These are phyloP conservation scores for Annulohypoxylon moriforme DNA, from an alignment of 495 filamentous ascomycete genomes.

Conservation along the genomic window DNA sequence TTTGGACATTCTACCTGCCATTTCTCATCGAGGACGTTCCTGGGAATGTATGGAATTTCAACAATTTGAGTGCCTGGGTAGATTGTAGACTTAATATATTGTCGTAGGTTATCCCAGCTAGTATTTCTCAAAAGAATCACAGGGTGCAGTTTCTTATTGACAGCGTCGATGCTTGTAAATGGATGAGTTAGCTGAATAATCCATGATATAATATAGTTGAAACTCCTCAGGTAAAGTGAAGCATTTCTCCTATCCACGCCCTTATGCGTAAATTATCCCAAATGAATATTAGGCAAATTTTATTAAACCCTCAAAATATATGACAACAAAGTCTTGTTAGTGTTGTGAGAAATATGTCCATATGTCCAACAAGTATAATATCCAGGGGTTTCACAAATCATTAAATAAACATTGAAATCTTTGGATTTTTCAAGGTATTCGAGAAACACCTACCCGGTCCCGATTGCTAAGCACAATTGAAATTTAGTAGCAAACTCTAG, in stretches of 20 bases:
- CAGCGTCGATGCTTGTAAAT: not conserved
- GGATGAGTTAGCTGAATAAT: not conserved
- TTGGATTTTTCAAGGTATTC: not conserved
- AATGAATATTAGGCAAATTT: too few relatives aligned
- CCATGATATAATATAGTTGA: not conserved
- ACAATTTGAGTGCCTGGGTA: too few relatives aligned
- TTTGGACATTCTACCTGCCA: too few relatives aligned
- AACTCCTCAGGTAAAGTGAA: not conserved
- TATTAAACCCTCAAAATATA: too few relatives aligned
- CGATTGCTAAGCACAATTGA: not conserved
- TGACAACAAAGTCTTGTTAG: too few relatives aligned
- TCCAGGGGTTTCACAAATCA: too few relatives aligned
- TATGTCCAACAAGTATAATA: too few relatives aligned
- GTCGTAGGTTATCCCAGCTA: not conserved
- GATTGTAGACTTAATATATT: too few relatives aligned
- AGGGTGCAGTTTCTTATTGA: not conserved
- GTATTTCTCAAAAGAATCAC: not conserved
- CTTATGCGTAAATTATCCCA: too few relatives aligned
- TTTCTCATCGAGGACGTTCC: too few relatives aligned
- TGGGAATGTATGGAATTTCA: too few relatives aligned
- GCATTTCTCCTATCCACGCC: not conserved
- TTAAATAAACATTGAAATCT: not conserved
- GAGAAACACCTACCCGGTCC: not conserved
- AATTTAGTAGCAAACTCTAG: not conserved
- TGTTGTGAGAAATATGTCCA: too few relatives aligned